Evolutionary conservation across 495 filamentous ascomycete genomes (phyloP).

Genomic region (Xylaria palmicola): DNA sequence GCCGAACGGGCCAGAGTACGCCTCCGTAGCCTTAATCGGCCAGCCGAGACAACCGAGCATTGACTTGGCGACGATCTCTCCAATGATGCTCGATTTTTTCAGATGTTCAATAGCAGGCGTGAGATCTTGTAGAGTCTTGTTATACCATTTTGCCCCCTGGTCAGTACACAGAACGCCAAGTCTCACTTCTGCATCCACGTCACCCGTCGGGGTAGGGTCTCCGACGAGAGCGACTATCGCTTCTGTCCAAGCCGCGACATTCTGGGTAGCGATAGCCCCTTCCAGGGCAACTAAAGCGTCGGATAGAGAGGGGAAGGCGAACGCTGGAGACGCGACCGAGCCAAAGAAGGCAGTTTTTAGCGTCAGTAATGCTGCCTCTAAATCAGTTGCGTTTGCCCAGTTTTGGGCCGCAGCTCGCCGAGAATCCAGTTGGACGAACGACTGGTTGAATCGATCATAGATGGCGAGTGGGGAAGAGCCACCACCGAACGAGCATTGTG

Average conservation of each 20-base stretch:
- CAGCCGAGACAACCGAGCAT: conserved; percentile 3
- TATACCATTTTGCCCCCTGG: conserved; percentile 5
- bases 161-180: conserved; percentile 1
- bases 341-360: neutral
- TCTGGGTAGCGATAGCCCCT: neutral
- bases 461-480: neutral
- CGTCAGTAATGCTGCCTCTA: conserved; percentile 1
- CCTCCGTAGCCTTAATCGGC: conserved; percentile 5
- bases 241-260: conserved; percentile 4
- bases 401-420: neutral
- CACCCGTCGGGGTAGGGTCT: neutral
- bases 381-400: conserved; percentile 7
- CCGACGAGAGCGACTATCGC: neutral
- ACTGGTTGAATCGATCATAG: conserved; percentile 1
- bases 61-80: conserved; percentile 1
- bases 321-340: neutral
- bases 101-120: neutral
- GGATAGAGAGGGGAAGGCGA: neutral
- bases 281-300: conserved; percentile 10
- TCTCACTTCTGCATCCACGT: neutral
- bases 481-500: neutral
- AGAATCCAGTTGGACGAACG: neutral
- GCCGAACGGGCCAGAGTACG: neutral
- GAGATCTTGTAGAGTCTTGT: neutral
- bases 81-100: conserved; percentile 2